Conservation (phyloP, 2,329 filamentous ascomycete species). For the Beauveria pseudobassiana region DNA sequence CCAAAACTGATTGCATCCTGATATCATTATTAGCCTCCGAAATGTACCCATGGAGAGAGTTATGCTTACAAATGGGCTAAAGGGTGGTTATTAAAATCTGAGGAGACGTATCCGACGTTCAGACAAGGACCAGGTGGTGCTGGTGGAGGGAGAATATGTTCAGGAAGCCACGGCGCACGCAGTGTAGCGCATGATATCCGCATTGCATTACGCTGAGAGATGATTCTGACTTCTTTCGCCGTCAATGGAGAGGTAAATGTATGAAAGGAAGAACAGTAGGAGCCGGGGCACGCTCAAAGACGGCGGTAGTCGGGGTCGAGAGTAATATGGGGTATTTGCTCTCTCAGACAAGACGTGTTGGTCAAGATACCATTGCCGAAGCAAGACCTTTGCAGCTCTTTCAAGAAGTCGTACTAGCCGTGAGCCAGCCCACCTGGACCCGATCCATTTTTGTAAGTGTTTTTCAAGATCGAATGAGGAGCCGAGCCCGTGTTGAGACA, state of each 20-base stretch:
- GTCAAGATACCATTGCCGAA: conserved; percentile 85
- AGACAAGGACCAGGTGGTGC: conserved; percentile 72
- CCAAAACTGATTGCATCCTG: conserved; percentile 95
- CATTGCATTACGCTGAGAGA: conserved; percentile 89
- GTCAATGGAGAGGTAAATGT: conserved; percentile 94
- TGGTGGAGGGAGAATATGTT: conserved; percentile 76
- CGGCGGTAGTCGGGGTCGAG: conserved; percentile 64
- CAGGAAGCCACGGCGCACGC: conserved; percentile 76
- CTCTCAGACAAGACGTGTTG: conserved; percentile 58
- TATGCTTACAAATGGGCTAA: conserved; percentile 69
- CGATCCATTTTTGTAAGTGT: conserved; percentile 54
- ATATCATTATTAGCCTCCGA: conserved; percentile 5
- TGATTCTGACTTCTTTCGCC: conserved; percentile 83
- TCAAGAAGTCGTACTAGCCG: conserved; percentile 77
- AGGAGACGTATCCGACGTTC: conserved; percentile 94
- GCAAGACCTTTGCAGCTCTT: conserved; percentile 67
- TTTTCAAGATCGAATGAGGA: conserved; percentile 29
- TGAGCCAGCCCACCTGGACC: conserved; percentile 80
- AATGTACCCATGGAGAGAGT: background rate
- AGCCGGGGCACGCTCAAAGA: conserved; percentile 74
- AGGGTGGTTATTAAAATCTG: conserved; percentile 98
- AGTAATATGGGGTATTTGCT: conserved; percentile 54
- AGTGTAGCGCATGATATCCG: conserved; percentile 89
- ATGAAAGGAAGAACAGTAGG: conserved; percentile 93
- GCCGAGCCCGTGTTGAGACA: conserved; percentile 33